phyloP scores from a whole-genome alignment of 1,139 yeast genomes.

The Blastobotrys proliferans region DNA sequence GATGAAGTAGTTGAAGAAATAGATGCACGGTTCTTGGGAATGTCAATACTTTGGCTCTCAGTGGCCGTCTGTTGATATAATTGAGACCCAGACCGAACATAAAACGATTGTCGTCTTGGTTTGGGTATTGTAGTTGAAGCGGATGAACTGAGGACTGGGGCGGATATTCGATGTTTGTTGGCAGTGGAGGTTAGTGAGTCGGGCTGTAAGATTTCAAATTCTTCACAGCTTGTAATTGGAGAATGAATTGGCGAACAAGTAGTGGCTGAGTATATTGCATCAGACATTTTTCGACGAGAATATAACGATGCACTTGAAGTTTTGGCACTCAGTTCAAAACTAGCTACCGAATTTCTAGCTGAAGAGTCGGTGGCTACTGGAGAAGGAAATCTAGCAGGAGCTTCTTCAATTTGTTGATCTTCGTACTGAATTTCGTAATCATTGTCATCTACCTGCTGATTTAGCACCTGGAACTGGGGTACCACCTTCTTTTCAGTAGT shows the following conservation, averaged over 20 bases:
- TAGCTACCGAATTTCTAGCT: conserved; percentile 1
- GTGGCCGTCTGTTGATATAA: conserved; percentile 4
- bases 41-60: conserved; percentile 3
- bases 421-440: too few relatives aligned
- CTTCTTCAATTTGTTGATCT: too few relatives aligned
- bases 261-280: conserved; percentile 4
- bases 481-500: conserved; percentile 8
- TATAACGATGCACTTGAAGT: conserved; percentile 8
- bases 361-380: conserved; percentile 3
- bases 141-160: conserved; percentile 12
- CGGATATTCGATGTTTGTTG: conserved; percentile 7
- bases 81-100: conserved; percentile 20
- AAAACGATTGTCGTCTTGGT: conserved; percentile 20
- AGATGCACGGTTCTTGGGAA: conserved; percentile 8
- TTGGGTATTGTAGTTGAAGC: neutral
- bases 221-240: conserved; percentile 7
- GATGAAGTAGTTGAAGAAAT: conserved; percentile 1
- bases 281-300: conserved; percentile 9
- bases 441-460: too few relatives aligned
- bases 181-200: neutral
- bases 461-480: too few relatives aligned
- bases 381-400: conserved; percentile 4
- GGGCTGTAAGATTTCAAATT: conserved; percentile 1
- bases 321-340: conserved; percentile 4
- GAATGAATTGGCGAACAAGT: conserved; percentile 12